Evolutionary conservation across 495 filamentous ascomycete species (phyloP), one percentile per base, ranked within the genome.

Genomic region (Aspergillus avenaceus): DNA sequence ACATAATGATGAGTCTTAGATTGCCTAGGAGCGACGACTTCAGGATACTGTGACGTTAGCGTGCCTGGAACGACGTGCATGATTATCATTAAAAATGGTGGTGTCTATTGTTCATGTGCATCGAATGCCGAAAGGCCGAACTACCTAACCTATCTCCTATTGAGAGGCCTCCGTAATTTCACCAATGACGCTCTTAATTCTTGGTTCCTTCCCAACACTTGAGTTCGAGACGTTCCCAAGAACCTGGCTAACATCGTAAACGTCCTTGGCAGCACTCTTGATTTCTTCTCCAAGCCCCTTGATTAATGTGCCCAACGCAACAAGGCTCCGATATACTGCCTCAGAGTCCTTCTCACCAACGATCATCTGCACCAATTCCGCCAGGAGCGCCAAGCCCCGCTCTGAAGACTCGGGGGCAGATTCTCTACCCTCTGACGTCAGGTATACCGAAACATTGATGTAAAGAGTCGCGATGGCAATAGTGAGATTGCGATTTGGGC

Each of bases 391-490:
- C 28, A 87, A 55, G 4, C 75, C 83, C 12, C 72, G 71, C 46
- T 88, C 81, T 1, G 77, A 70, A 5, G 78, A 77, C 47, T 75
- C 71, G 9, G 70, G 63, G 1, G 62, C 52, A 0, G 58, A 50
- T 16, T 49, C 60, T 37, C 66, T 60, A 27, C 58, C 65, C 6
- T 70, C 61, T 0, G 66, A 65, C 4, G 77, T 75, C 12, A 83
- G 63, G 25, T 84, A 77, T 18, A 87, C 85, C 3, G 87, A 80
- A 68, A 86, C 90, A 69, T 99, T 97, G 61, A 97, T 85, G 56
- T 85, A 85, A 0, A 90, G 74, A 7, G 95, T 95, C 9, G 87
- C 82, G 18, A 90, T 65, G 0, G 93, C 95, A 47, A 95, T 84
- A 40, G 84, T 78, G 7, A 95, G 69, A 58, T 95, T 96, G 29